Conservation (phyloP, 176 grass and related monocot species). For the Ensete ventricosum region DNA sequence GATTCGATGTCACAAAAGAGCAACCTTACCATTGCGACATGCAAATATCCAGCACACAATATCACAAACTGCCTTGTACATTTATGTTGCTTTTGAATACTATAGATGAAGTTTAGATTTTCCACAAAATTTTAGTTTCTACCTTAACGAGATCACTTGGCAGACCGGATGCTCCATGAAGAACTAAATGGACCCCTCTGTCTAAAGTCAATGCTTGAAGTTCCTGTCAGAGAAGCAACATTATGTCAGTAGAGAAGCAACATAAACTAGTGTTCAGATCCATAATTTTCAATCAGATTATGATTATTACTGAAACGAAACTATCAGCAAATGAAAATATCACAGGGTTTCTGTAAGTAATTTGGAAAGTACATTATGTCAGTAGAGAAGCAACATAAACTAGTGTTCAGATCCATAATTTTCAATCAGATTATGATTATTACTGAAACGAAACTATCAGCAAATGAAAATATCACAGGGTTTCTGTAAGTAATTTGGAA, state of each 20-base stretch:
- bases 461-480: too few relatives aligned
- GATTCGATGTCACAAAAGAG: too few relatives aligned
- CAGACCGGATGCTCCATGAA: slow-evolving; percentile 92
- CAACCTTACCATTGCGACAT: too few relatives aligned
- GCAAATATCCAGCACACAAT: too few relatives aligned
- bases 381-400: background rate
- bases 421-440: background rate
- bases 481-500: too few relatives aligned
- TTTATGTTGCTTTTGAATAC: too few relatives aligned
- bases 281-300: background rate
- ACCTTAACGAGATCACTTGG: slow-evolving; percentile 63
- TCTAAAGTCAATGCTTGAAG: slow-evolving; percentile 53
- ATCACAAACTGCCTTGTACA: too few relatives aligned
- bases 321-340: too few relatives aligned
- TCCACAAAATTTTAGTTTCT: slow-evolving; percentile 8
- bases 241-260: too few relatives aligned
- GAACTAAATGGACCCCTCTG: slow-evolving; percentile 82
- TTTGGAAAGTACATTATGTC: background rate
- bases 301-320: background rate
- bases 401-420: background rate
- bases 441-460: background rate
- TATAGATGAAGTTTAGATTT: background rate
- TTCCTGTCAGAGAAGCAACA: slow-evolving; percentile 34
- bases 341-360: too few relatives aligned
- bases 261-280: background rate